A percentile compares a stretch with the other conserved stretches of the same genome.
Conservation (phyloP, 805 yeast species). For the Candida quercuum region DNA sequence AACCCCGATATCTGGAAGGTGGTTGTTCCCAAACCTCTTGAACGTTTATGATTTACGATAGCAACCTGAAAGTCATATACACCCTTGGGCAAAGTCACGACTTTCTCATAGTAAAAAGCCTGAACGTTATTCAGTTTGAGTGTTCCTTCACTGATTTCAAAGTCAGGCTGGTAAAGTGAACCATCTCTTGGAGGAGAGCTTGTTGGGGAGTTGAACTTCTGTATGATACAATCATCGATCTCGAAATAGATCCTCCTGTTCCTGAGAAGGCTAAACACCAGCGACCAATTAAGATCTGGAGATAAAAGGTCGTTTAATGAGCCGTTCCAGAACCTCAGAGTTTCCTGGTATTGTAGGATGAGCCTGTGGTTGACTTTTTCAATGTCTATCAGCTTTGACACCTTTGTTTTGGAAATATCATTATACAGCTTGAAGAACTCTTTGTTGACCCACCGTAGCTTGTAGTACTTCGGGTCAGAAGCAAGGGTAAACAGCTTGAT, state of each 20-base stretch:
- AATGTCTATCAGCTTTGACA: slow-evolving; percentile 19
- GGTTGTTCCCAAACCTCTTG: slow-evolving; percentile 50
- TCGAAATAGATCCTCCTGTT: slow-evolving; percentile 52
- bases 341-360: slow-evolving; percentile 2
- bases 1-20: slow-evolving; percentile 40
- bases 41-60: slow-evolving; percentile 2
- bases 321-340: slow-evolving; percentile 29
- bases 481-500: slow-evolving; percentile 26
- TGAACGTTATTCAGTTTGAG: slow-evolving; percentile 6
- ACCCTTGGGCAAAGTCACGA: slow-evolving; percentile 13
- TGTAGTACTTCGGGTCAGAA: slow-evolving; percentile 20
- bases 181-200: background rate
- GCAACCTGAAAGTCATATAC: slow-evolving; percentile 17
- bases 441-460: slow-evolving; percentile 30
- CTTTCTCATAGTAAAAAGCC: slow-evolving; percentile 7
- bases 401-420: slow-evolving; percentile 37
- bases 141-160: background rate
- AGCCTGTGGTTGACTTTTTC: background rate
- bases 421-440: slow-evolving; percentile 47
- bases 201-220: slow-evolving; percentile 6
- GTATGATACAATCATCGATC: slow-evolving; percentile 31
- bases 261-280: slow-evolving; percentile 43
- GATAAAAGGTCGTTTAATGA: slow-evolving; percentile 29
- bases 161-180: background rate
- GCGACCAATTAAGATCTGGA: slow-evolving; percentile 36